These are phyloP conservation scores for Malassezia brasiliensis DNA, from an alignment of 1,284 basidiomycete species.

Conservation along the genomic window DNA sequence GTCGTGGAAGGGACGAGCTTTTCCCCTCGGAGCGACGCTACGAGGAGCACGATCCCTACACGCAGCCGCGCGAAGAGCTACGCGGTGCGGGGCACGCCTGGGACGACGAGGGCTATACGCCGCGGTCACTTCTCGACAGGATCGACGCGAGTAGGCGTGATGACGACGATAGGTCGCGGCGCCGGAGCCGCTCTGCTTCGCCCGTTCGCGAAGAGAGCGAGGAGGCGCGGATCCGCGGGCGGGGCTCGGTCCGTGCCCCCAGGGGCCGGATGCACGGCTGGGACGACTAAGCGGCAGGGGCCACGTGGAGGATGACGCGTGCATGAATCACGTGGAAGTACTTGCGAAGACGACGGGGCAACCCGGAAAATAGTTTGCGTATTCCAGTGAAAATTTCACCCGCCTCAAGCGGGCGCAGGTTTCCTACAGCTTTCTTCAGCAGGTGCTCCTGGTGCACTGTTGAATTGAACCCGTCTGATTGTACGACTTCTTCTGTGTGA, in stretches of 20 bases:
- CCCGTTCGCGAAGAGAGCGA: neutral
- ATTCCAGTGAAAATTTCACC: conserved; percentile 12
- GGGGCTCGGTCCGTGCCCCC: conserved; percentile 14
- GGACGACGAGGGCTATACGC: conserved; percentile 8
- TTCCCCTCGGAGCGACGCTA: neutral
- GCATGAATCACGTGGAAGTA: conserved; percentile 2
- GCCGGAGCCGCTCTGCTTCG: conserved; percentile 10
- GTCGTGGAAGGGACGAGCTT: neutral
- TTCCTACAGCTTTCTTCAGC: conserved; percentile 2
- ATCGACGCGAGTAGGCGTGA: neutral
- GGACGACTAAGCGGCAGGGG: conserved; percentile 1
- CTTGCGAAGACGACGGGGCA: neutral
- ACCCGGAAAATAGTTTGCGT: conserved; percentile 5
- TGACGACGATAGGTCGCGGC: neutral
- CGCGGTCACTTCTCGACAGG: conserved; percentile 1
- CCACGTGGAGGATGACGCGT: neutral
- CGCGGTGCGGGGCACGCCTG: conserved; percentile 3
- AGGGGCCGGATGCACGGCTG: conserved; percentile 1
- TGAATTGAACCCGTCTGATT: neutral
- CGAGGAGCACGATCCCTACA: conserved; percentile 5
- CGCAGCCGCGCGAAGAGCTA: neutral
- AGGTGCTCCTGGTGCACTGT: conserved; percentile 3
- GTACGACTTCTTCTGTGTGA: neutral
- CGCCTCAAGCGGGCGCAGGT: neutral
- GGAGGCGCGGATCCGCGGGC: conserved; percentile 10